Conservation (phyloP, 352 stramenopile species). For the Globisporangium solare region DNA sequence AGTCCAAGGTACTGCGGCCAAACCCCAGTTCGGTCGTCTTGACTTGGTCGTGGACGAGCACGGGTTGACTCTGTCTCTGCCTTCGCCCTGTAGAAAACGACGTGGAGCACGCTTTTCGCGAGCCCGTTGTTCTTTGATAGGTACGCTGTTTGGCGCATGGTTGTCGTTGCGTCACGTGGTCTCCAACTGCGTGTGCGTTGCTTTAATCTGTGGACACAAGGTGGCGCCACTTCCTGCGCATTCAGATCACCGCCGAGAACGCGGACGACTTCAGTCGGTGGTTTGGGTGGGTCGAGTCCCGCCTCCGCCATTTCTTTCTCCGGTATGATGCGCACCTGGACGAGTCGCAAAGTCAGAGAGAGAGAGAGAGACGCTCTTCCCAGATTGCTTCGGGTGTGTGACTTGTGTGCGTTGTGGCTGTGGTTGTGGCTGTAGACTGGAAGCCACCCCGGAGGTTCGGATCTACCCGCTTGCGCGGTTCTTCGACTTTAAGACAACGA, state of each 20-base stretch:
- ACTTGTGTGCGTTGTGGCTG: neutral
- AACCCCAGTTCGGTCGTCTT: too few species aligned
- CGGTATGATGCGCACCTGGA: slow-evolving; percentile 27
- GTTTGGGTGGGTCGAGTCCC: slow-evolving; percentile 88
- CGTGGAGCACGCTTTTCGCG: slow-evolving; percentile 79
- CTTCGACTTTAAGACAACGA: slow-evolving; percentile 50
- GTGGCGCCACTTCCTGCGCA: slow-evolving; percentile 75
- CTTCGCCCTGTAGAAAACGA: slow-evolving; percentile 38
- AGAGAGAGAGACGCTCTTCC: too few species aligned
- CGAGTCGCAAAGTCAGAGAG: neutral
- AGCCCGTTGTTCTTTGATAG: slow-evolving; percentile 72
- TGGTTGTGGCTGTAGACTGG: slow-evolving; percentile 30
- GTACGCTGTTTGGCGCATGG: slow-evolving; percentile 22
- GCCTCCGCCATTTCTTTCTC: slow-evolving; percentile 75
- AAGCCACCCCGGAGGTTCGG: slow-evolving; percentile 49
- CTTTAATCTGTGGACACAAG: slow-evolving; percentile 26
- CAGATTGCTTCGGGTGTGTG: neutral
- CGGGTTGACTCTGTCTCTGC: slow-evolving; percentile 5
- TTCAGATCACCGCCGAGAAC: slow-evolving; percentile 60
- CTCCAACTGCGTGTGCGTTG: slow-evolving; percentile 1
- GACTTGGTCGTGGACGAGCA: neutral
- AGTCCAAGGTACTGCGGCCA: slow-evolving; percentile 58
- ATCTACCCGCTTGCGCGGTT: slow-evolving; percentile 81
- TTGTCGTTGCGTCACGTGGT: neutral
- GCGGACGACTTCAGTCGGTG: slow-evolving; percentile 58